Conservation (phyloP, 768 basidiomycete species). For the Suillus clintonianus region DNA sequence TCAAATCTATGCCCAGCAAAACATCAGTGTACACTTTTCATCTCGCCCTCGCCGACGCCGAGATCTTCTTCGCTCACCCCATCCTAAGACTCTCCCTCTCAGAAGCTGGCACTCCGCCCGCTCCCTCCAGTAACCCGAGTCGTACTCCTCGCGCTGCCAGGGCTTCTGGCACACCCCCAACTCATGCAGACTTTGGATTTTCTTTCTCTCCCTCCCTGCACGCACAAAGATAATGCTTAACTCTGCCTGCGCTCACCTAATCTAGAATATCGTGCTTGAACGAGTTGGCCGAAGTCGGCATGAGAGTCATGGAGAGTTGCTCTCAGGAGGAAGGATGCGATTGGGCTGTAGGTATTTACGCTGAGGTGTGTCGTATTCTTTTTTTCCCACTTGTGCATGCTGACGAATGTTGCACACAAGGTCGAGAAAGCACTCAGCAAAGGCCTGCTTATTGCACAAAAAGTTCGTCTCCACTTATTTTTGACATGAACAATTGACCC, state of each 20-base stretch:
- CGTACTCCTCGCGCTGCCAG: conserved; percentile 66
- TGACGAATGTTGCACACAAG: neutral
- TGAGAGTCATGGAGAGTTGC: conserved; percentile 25
- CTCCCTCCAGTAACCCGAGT: conserved; percentile 44
- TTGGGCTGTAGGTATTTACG: neutral
- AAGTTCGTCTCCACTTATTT: conserved; percentile 31
- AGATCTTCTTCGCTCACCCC: conserved; percentile 3
- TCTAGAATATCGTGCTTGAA: conserved; percentile 69
- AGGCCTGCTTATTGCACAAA: neutral
- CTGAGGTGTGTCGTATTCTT: neutral
- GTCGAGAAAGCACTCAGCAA: conserved; percentile 3
- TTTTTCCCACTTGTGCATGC: conserved; percentile 8
- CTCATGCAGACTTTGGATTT: conserved; percentile 52
- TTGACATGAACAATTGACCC: conserved; percentile 8
- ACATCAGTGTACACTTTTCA: conserved; percentile 27
- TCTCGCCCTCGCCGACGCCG: neutral
- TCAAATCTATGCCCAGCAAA: conserved; percentile 39
- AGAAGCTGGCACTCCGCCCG: conserved; percentile 23
- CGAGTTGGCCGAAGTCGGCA: conserved; percentile 69
- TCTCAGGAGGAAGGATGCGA: neutral
- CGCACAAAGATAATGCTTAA: conserved; percentile 58
- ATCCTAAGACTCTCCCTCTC: neutral
- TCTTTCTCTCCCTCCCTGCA: conserved; percentile 58
- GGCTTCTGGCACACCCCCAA: conserved; percentile 62
- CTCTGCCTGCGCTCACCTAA: conserved; percentile 50